phyloP scores from a whole-genome alignment of 495 filamentous ascomycete genomes.

The Trichoderma reesei region DNA sequence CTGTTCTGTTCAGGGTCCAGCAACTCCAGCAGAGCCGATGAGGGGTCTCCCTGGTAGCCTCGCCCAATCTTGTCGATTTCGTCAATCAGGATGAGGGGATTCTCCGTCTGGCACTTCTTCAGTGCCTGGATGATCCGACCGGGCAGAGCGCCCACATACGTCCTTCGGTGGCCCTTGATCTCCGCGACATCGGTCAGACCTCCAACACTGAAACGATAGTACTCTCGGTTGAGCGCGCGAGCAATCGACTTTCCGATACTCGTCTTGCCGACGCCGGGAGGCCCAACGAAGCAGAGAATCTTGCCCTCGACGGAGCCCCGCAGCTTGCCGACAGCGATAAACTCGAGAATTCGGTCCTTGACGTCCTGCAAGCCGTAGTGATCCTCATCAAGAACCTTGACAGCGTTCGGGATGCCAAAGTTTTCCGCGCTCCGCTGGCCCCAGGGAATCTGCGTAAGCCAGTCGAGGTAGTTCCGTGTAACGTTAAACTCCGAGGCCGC shows the following conservation, averaged over 20 bases:
- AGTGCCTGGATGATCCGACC: constrained; percentile 96
- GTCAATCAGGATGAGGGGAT: constrained; percentile 92
- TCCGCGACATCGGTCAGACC: constrained; percentile 98
- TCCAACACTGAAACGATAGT: constrained; percentile 96
- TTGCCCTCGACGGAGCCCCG: constrained; percentile 97
- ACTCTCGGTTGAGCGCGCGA: constrained; percentile 84
- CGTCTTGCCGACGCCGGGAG: constrained; percentile 92
- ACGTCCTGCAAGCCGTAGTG: constrained; percentile 97
- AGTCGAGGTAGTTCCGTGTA: constrained; percentile 97
- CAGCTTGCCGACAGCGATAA: constrained; percentile 96
- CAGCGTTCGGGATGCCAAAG: constrained; percentile 86
- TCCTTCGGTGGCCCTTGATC: constrained; percentile 95
- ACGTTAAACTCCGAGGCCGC: constrained; percentile 98
- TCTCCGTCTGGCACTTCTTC: constrained; percentile 99
- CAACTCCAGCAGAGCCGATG: constrained; percentile 87
- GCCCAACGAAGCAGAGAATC: constrained; percentile 95
- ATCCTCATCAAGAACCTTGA: constrained; percentile 87
- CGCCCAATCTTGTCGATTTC: constrained; percentile 97
- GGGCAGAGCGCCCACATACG: constrained; percentile 92
- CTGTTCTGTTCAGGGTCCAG: constrained; percentile 97
- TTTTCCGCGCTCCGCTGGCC: constrained; percentile 93
- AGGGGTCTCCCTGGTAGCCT: constrained; percentile 92
- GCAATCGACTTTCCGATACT: constrained; percentile 98
- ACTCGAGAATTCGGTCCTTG: constrained; percentile 97
- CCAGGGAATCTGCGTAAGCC: constrained; percentile 98